Percentiles rank a stretch among this genome's conserved stretches.
Conservation (phyloP, 352 stramenopile species). For the Pythium aphanidermatum region DNA sequence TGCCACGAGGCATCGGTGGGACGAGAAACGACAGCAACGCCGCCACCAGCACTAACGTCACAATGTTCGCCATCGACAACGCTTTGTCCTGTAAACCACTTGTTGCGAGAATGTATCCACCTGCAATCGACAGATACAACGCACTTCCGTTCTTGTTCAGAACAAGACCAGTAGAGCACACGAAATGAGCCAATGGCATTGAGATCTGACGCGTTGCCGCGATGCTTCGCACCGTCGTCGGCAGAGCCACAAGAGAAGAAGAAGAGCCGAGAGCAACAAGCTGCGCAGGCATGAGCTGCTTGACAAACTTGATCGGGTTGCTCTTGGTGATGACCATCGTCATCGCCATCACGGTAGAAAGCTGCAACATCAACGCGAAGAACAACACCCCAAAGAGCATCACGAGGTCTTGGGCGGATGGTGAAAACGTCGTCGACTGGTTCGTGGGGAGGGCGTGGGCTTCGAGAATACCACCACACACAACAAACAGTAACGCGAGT, state of each 20-base stretch:
- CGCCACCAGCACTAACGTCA: conserved; percentile 32
- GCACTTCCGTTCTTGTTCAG: conserved; percentile 65
- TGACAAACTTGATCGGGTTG: conserved; percentile 42
- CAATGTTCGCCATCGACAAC: conserved; percentile 21
- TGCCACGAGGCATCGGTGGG: conserved; percentile 32
- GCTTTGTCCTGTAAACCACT: conserved; percentile 9
- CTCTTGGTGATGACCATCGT: conserved; percentile 31
- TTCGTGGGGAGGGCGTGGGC: background rate
- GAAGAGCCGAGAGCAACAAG: conserved; percentile 42
- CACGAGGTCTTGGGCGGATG: conserved; percentile 28
- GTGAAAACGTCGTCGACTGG: conserved; percentile 2
- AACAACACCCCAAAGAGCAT: conserved; percentile 38
- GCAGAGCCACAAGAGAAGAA: conserved; percentile 46
- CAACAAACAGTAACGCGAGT: conserved; percentile 36
- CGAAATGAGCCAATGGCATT: conserved; percentile 46
- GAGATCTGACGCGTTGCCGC: conserved; percentile 46
- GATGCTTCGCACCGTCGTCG: conserved; percentile 43
- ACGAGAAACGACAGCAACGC: conserved; percentile 30
- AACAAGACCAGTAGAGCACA: conserved; percentile 35
- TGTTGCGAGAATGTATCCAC: conserved; percentile 39
- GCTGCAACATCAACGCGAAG: conserved; percentile 33
- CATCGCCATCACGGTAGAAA: conserved; percentile 32
- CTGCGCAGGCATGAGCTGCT: conserved; percentile 39
- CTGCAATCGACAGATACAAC: conserved; percentile 41
- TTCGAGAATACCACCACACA: conserved; percentile 33